Evolutionary conservation across 371 early-diverging fungal species (phyloP), one percentile per base, ranked within the genome.

Genomic region (Actinomortierella wolfii): DNA sequence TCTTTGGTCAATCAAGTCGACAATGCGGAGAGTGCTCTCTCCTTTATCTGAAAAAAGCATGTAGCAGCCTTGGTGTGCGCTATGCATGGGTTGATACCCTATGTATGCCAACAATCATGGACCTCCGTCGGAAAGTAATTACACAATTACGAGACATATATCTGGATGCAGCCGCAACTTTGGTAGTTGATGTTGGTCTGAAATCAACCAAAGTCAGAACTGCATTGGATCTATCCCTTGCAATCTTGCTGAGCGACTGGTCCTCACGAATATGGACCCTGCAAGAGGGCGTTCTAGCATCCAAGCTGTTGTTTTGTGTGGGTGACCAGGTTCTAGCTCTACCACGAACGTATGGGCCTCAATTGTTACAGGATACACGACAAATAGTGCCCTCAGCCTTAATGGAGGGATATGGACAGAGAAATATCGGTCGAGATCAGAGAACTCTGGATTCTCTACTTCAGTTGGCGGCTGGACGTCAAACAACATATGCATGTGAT

Each of bases 71-170:
- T 52, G 59, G 59, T 52, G 52, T 45, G 44, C 53, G 59, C 34
- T 52, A 52, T 59, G 59, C 39, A 11, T 59, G 59, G 59, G 52
- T 59, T 34, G 59, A 59, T 52, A 59, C 51, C 46, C 20, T 59
- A 20, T 59, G 59, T 20, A 59, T 52, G 59, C 59, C 59, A 28
- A 59, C 18, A 23, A 1, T 3, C 28, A 0, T 2, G 34, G 15
- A 28, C 9, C 53, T 59, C 46, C 59, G 59, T 21, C 20, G 9
- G 3, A 23, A 59, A 59, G 59, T 59, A 29, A 39, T 59, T 45
- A n/a, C 3, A 15, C 43, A 51, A 20, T 17, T 59, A 34, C 51
- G 39, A 52, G 21, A 44, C 52, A 59, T 59, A 28, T 59, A 59
- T 39, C 39, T 59, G 18, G 3, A 43, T 52, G 59, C 59, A 34